Conservation (phyloP, 345 rosid species). For the Bruguiera gymnorhiza region DNA sequence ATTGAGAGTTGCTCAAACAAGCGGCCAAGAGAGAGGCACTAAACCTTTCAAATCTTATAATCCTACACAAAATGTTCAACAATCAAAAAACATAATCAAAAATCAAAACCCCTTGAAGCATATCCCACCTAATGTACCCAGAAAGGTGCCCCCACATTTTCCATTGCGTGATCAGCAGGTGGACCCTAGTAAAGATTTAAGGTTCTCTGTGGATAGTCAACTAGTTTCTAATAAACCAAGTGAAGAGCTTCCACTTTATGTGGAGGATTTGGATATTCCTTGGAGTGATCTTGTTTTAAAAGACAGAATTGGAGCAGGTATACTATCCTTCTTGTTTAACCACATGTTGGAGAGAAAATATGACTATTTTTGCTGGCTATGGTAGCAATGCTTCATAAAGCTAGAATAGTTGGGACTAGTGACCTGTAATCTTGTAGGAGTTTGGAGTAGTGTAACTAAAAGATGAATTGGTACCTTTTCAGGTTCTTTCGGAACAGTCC, state of each 20-base stretch:
- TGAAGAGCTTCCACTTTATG: slow-evolving; percentile 60
- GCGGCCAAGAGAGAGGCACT: slow-evolving; percentile 41
- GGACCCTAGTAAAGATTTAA: slow-evolving; percentile 37
- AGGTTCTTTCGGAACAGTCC: slow-evolving; percentile 99
- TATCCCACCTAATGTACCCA: slow-evolving; percentile 39
- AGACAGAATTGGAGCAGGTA: slow-evolving; percentile 99
- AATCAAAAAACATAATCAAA: slow-evolving; percentile 37
- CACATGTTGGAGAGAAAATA: slow-evolving; percentile 1
- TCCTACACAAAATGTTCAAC: slow-evolving; percentile 45
- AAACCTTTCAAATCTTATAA: slow-evolving; percentile 27
- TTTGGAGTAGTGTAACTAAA: slow-evolving; percentile 21
- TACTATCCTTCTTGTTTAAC: slow-evolving; percentile 2
- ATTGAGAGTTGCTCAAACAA: slow-evolving; percentile 27
- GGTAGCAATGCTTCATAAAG: neutral
- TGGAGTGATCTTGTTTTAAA: slow-evolving; percentile 87
- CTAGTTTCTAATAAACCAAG: slow-evolving; percentile 40
- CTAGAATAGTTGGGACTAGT: neutral
- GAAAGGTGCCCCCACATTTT: slow-evolving; percentile 30
- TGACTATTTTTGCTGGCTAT: neutral
- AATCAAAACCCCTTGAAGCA: slow-evolving; percentile 40
- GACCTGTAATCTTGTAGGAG: slow-evolving; percentile 4
- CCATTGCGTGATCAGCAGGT: slow-evolving; percentile 29
- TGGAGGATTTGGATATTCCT: slow-evolving; percentile 84
- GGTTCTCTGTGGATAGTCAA: slow-evolving; percentile 38
- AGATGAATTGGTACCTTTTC: slow-evolving; percentile 34